These are phyloP conservation scores for Cylindricascospora bacillispora DNA, from an alignment of 1,139 yeast species.

Conservation along the genomic window DNA sequence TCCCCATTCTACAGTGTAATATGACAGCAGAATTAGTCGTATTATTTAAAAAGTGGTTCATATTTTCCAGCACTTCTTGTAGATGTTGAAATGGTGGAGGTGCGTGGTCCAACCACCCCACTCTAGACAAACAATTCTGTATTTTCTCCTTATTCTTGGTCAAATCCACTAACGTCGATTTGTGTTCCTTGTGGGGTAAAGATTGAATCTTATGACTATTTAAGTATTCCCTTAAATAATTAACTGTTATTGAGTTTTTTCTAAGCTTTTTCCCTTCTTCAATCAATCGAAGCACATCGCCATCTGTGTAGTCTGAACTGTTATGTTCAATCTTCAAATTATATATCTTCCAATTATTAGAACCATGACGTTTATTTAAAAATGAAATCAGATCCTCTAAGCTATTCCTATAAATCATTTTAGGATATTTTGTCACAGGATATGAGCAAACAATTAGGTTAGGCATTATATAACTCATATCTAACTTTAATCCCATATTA, in stretches of 20 bases:
- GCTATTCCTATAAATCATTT: slow-evolving; percentile 43
- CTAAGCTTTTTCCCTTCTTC: not conserved
- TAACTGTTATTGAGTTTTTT: slow-evolving; percentile 2
- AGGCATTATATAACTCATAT: slow-evolving; percentile 52
- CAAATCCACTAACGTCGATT: not conserved
- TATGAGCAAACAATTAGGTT: slow-evolving; percentile 59
- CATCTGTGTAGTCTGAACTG: slow-evolving; percentile 37
- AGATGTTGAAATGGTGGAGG: slow-evolving; percentile 55
- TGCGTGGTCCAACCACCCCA: slow-evolving; percentile 57
- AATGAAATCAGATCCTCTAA: slow-evolving; percentile 39
- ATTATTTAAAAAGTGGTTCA: slow-evolving; percentile 32
- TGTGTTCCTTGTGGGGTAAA: not conserved
- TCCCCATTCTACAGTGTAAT: slow-evolving; percentile 84
- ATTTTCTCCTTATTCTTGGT: not conserved
- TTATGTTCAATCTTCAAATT: slow-evolving; percentile 54
- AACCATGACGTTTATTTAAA: slow-evolving; percentile 36
- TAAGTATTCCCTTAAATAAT: not conserved
- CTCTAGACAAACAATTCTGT: slow-evolving; percentile 5
- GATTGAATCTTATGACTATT: not conserved
- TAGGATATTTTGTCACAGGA: slow-evolving; percentile 40
- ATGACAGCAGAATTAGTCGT: slow-evolving; percentile 41
- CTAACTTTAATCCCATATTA: slow-evolving; percentile 30
- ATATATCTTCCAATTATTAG: slow-evolving; percentile 54
- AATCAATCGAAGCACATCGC: slow-evolving; percentile 15
- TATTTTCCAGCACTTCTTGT: slow-evolving; percentile 32